A percentile compares a stretch with the other conserved stretches of the same genome.
Evolutionary conservation across 768 basidiomycete genomes (phyloP).

Genomic region (Wakefieldia striispora): DNA sequence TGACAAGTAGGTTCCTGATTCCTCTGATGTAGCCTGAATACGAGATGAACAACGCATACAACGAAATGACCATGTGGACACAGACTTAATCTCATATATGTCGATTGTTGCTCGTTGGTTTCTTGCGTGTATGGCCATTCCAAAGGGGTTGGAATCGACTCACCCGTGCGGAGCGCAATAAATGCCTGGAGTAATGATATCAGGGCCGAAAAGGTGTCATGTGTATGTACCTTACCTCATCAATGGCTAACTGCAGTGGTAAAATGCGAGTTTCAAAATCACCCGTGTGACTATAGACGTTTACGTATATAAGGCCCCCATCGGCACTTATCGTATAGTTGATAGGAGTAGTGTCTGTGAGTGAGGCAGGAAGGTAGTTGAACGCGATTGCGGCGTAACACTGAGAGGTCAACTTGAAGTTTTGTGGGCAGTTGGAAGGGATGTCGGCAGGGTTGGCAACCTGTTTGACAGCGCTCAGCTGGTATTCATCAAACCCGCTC

Average conservation of each 20-base stretch:
- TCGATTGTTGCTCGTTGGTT: constrained; percentile 62
- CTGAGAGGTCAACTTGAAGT: constrained; percentile 66
- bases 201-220: neutral
- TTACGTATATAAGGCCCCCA: constrained; percentile 58
- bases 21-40: constrained; percentile 59
- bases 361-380: constrained; percentile 47
- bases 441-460: constrained; percentile 50
- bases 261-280: constrained; percentile 67
- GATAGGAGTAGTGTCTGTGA: constrained; percentile 35
- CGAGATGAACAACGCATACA: constrained; percentile 2
- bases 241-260: constrained; percentile 77
- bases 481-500: constrained; percentile 44
- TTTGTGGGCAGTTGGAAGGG: constrained; percentile 60
- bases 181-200: constrained; percentile 49
- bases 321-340: constrained; percentile 75
- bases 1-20: constrained; percentile 56
- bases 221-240: constrained; percentile 43
- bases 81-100: constrained; percentile 54
- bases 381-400: constrained; percentile 72
- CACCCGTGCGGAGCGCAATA: constrained; percentile 64
- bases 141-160: constrained; percentile 51
- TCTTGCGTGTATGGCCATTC: constrained; percentile 74
- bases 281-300: constrained; percentile 63
- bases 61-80: constrained; percentile 2
- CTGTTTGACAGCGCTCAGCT: constrained; percentile 49